Evolutionary conservation across 2,329 filamentous ascomycete genomes (phyloP).

Genomic region (Ramularia endophylla): DNA sequence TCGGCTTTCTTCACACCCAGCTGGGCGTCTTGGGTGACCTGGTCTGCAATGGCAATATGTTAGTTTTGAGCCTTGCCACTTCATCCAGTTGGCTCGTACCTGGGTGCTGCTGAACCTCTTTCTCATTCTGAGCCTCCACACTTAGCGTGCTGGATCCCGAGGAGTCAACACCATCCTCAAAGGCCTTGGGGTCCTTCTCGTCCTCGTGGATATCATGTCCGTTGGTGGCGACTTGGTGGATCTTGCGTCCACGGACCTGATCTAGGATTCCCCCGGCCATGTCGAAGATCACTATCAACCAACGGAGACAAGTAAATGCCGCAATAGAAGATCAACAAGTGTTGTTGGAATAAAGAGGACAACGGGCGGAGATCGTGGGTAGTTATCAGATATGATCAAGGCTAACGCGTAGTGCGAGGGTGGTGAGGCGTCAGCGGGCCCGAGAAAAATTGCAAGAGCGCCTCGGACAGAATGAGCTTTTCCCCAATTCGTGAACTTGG

Average conservation of each 20-base stretch:
- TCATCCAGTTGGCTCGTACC: neutral
- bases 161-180: constrained; percentile 2
- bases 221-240: constrained; percentile 7
- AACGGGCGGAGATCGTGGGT: too few species aligned
- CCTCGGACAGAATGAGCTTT: too few species aligned
- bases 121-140: constrained; percentile 28
- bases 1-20: constrained; percentile 28
- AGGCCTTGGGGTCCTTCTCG: constrained; percentile 7
- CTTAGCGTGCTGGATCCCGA: constrained; percentile 19
- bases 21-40: constrained; percentile 24
- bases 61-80: too few species aligned
- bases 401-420: too few species aligned
- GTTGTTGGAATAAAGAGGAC: too few species aligned
- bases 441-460: too few species aligned
- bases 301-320: too few species aligned
- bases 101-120: constrained; percentile 26
- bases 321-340: too few species aligned
- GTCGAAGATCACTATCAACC: too few species aligned
- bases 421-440: too few species aligned
- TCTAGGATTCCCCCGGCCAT: constrained; percentile 5
- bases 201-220: constrained; percentile 1
- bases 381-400: too few species aligned
- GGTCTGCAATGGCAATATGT: constrained; percentile 5
- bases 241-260: constrained; percentile 11
- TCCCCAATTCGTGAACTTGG: too few species aligned